A percentile compares a stretch with the other conserved stretches of the same genome.
These are phyloP conservation scores for Porodaedalea pini DNA, from an alignment of 1,284 basidiomycete species.

Conservation along the genomic window DNA sequence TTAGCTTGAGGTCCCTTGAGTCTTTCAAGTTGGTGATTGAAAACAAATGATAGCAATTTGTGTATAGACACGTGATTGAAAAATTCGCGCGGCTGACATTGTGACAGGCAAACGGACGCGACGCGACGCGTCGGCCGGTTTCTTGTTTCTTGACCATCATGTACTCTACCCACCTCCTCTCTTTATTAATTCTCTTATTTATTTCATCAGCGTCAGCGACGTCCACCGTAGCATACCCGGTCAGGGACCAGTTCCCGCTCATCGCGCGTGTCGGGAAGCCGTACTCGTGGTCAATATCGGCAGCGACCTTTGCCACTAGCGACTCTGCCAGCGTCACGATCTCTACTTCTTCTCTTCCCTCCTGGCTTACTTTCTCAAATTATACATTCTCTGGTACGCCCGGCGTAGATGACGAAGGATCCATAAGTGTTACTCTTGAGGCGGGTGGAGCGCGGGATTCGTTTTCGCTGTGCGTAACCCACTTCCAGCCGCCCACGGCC, in stretches of 20 bases:
- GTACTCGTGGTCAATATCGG: constrained; percentile 64
- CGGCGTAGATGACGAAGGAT: constrained; percentile 50
- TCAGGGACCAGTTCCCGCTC: constrained; percentile 57
- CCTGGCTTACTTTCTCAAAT: constrained; percentile 60
- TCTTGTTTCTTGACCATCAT: constrained; percentile 6
- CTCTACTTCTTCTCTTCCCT: constrained; percentile 48
- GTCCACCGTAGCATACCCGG: constrained; percentile 42
- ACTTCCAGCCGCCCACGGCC: constrained; percentile 51
- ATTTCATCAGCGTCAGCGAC: constrained; percentile 19
- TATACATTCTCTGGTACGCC: constrained; percentile 60
- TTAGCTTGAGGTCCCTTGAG: no score
- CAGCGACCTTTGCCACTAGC: constrained; percentile 54
- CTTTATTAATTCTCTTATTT: constrained; percentile 7
- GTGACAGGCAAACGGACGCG: not conserved
- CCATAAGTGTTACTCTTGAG: constrained; percentile 49
- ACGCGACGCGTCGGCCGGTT: not conserved
- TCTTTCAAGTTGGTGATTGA: no score
- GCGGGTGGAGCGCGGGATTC: constrained; percentile 48
- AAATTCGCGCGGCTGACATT: not conserved
- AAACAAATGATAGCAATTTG: no score
- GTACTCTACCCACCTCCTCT: constrained; percentile 14
- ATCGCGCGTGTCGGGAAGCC: constrained; percentile 56
- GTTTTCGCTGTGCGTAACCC: constrained; percentile 62
- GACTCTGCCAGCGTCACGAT: constrained; percentile 35
- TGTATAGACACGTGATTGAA: not conserved